Base-by-base conservation (phyloP, 1,139 yeast genomes). In the Saccharomyces hybrid region DNA sequence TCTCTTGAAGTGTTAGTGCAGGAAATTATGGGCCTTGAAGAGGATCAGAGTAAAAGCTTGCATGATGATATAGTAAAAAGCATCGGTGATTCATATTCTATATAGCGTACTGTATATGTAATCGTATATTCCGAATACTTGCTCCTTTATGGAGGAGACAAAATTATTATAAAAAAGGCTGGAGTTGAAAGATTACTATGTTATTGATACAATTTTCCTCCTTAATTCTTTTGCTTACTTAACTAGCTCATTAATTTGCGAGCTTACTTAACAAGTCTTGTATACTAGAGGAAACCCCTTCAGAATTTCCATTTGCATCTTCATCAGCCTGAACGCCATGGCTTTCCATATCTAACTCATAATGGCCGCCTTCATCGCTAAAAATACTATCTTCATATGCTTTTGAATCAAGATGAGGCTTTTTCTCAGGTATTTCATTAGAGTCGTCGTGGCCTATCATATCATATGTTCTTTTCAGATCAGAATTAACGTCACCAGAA, bases 181-280 rank as follows among this genome's bases (percentile, higher is more conserved):
- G 44, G 4, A 16, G 23, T 38, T 38, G 11, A 38, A 20, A 9
- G 44, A n/a, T 11, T 38, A 9, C 23, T 38, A 38, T 38, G 13
- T 20, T 20, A 38, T 38, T 38, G 2, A 9, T 38, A 38, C 23
- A 38, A 32, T 3, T 32, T 32, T 5, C 6, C 14, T 32, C 38
- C 38, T 38, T 8, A 4, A 8, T 8, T 38, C 4, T 7, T 38
- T 13, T 25, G 20, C 20, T 38, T 38, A 16, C 44, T 38, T n/a
- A 20, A 16, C 25, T 7, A 20, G 13, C 25, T 9, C 13, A 38
- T 58, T 54, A 68, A 54, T 60, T 66, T 11, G 72, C 71, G 38
- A 68, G 57, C 55, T 64, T 68, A 57, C 72, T 68, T 53, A 68
- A 56, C 47, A 68, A 54, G 53, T 68, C 72, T 50, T 68, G 72